phyloP scores from a whole-genome alignment of 495 filamentous ascomycete species.

The Hypoxylon rickii region DNA sequence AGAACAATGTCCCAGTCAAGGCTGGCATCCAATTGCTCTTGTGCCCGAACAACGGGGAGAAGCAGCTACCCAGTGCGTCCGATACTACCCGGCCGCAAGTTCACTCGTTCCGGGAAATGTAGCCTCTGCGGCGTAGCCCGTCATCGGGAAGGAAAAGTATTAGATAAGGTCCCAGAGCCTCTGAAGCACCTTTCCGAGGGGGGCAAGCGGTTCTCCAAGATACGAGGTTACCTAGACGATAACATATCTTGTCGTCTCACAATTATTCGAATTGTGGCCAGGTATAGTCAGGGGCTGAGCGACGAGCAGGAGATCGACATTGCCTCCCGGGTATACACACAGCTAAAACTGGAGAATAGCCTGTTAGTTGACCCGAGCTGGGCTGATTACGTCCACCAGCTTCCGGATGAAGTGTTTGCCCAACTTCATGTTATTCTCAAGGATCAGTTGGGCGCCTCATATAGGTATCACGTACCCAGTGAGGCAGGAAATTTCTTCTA shows the following conservation, averaged over 20 bases:
- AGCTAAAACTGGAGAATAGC: slow-evolving; percentile 19
- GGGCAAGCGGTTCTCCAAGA: not conserved
- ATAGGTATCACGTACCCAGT: not conserved
- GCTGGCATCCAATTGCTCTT: not conserved
- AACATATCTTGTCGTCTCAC: slow-evolving; percentile 7
- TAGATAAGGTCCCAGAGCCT: not conserved
- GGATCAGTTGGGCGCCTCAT: slow-evolving; percentile 2
- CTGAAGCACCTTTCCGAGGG: not conserved
- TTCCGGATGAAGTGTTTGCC: not conserved
- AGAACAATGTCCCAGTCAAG: not conserved
- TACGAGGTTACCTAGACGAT: slow-evolving; percentile 19
- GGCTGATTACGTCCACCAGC: not conserved
- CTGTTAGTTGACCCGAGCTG: slow-evolving; percentile 3
- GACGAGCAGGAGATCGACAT: slow-evolving; percentile 13
- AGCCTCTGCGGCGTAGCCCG: not conserved
- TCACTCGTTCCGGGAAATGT: slow-evolving; percentile 19
- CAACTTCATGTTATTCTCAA: not conserved
- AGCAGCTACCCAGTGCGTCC: not conserved
- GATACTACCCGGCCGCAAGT: not conserved
- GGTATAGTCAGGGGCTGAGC: not conserved
- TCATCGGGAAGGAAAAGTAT: slow-evolving; percentile 3
- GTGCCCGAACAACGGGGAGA: not conserved
- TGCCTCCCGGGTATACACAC: slow-evolving; percentile 12
- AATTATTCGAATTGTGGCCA: slow-evolving; percentile 7
- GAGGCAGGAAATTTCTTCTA: too few relatives aligned